Evolutionary conservation across 2,329 filamentous ascomycete genomes (phyloP).

Genomic region (Sclerotinia trifoliorum): DNA sequence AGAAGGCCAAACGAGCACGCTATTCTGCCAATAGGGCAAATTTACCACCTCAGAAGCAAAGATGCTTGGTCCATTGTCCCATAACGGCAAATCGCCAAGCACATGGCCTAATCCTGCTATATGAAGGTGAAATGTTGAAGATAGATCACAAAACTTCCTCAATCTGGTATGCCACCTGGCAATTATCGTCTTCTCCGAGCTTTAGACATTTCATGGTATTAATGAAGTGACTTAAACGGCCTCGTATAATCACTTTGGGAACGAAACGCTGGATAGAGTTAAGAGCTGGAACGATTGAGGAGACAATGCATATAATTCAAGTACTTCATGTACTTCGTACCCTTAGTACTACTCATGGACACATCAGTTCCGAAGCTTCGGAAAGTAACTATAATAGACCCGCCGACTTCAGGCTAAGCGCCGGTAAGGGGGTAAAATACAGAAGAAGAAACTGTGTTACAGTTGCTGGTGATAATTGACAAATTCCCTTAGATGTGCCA

Average conservation of each 20-base stretch:
- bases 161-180: not conserved
- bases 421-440: not conserved
- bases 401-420: slow-evolving; percentile 9
- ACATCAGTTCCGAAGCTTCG: not conserved
- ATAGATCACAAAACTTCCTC: not conserved
- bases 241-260: not conserved
- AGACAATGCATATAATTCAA: not conserved
- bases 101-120: not conserved
- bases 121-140: not conserved
- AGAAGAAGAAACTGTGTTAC: not conserved
- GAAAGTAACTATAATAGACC: not conserved
- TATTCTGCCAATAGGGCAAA: not conserved
- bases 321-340: not conserved
- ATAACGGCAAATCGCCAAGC: not conserved
- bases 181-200: not conserved
- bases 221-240: not conserved
- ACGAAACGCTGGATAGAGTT: not conserved
- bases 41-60: not conserved
- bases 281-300: not conserved
- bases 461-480: not conserved
- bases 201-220: not conserved
- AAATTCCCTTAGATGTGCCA: not conserved
- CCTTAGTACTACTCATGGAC: not conserved
- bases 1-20: not conserved
- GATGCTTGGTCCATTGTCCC: not conserved